Evolutionary conservation across 1,284 basidiomycete species (phyloP).

Genomic region (Cystobasidiaceae sp.): DNA sequence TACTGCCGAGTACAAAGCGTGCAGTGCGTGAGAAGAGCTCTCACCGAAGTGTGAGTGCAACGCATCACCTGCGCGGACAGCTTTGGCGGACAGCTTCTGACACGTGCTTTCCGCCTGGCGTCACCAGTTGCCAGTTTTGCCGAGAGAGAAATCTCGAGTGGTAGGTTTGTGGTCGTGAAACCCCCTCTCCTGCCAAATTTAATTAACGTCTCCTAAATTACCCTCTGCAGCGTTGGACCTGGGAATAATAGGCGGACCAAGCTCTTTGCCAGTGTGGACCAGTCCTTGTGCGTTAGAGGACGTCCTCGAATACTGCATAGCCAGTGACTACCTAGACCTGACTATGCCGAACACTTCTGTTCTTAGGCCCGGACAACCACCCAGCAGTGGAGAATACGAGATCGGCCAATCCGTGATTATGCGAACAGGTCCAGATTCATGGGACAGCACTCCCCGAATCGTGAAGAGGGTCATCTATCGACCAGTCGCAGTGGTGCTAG

Average conservation of each 20-base stretch:
- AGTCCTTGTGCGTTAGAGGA: conserved; percentile 6
- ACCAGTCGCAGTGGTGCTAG: conserved; percentile 28
- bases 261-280: conserved; percentile 18
- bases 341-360: background rate
- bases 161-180: no score
- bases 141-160: conserved; percentile 16
- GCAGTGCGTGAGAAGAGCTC: background rate
- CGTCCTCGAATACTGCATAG: background rate
- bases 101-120: background rate
- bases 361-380: background rate
- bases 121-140: conserved; percentile 5
- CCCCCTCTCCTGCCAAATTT: no score
- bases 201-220: no score
- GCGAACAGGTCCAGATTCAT: conserved; percentile 1
- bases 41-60: conserved; percentile 3
- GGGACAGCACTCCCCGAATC: conserved; percentile 19
- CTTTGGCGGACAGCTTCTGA: no score
- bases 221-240: conserved; percentile 14
- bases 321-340: background rate
- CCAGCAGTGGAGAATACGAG: conserved; percentile 26
- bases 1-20: conserved; percentile 15
- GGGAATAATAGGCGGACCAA: conserved; percentile 3
- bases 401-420: conserved; percentile 19
- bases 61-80: no score
- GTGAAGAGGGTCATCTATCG: conserved; percentile 26